These are phyloP conservation scores for Durio zibethinus DNA, from an alignment of 345 rosid species.

Conservation along the genomic window DNA sequence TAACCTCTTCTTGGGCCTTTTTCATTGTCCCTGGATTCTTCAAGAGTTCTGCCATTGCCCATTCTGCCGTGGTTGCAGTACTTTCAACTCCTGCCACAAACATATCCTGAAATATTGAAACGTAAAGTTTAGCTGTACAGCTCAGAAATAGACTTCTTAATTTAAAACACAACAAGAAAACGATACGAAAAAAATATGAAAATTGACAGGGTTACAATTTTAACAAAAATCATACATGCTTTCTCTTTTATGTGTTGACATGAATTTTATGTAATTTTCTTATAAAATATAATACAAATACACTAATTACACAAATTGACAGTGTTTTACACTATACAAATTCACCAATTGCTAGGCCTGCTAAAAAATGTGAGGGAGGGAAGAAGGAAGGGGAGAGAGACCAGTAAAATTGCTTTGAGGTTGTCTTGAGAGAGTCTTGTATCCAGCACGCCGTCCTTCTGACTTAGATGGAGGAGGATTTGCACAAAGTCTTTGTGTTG, in stretches of 20 bases:
- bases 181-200: too few species aligned
- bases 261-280: too few species aligned
- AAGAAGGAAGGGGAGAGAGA: background rate
- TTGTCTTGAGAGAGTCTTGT: background rate
- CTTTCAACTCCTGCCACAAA: background rate
- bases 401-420: background rate
- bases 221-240: too few species aligned
- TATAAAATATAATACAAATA: too few species aligned
- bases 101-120: background rate
- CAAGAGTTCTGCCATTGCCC: conserved; percentile 3
- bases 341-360: too few species aligned
- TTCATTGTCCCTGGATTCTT: background rate
- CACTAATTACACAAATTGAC: too few species aligned
- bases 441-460: background rate
- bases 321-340: too few species aligned
- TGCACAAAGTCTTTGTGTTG: background rate
- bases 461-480: background rate
- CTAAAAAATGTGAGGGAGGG: background rate
- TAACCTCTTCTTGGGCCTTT: background rate
- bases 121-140: too few species aligned
- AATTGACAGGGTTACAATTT: too few species aligned
- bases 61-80: background rate
- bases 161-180: too few species aligned
- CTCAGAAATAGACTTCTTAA: too few species aligned
- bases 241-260: too few species aligned